These are phyloP conservation scores for Sparassis latifolia DNA, from an alignment of 1,284 basidiomycete genomes.

Conservation along the genomic window DNA sequence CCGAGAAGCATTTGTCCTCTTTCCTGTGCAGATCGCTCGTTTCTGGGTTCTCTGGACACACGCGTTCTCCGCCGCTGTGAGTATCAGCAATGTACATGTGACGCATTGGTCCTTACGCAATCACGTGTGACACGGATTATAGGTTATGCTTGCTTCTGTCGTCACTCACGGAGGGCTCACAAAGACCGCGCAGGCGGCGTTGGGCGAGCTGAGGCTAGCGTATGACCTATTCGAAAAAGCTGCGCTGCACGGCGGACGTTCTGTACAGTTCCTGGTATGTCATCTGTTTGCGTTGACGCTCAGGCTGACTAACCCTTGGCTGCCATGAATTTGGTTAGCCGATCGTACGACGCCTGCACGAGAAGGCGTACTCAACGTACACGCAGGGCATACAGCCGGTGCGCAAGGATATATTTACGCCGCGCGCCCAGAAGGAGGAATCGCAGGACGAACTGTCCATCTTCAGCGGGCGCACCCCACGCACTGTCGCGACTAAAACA, in stretches of 20 bases:
- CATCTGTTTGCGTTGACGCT: neutral
- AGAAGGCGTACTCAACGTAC: constrained; percentile 52
- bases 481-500: constrained; percentile 45
- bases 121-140: neutral
- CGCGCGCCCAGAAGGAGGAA: constrained; percentile 32
- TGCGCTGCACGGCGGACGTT: constrained; percentile 52
- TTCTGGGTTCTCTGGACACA: constrained; percentile 55
- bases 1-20: constrained; percentile 34
- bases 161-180: constrained; percentile 59
- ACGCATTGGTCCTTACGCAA: neutral
- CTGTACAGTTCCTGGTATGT: constrained; percentile 59
- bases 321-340: constrained; percentile 36
- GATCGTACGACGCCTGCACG: constrained; percentile 50
- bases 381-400: constrained; percentile 39
- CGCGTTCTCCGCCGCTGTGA: constrained; percentile 52
- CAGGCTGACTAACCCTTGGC: too few species aligned
- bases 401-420: constrained; percentile 48
- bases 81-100: constrained; percentile 17
- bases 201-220: constrained; percentile 52
- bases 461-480: constrained; percentile 58
- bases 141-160: constrained; percentile 68
- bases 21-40: constrained; percentile 39
- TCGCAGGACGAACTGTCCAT: constrained; percentile 62
- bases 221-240: constrained; percentile 57
- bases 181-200: constrained; percentile 59